These are phyloP conservation scores for Diophrys sp. DNA, from an alignment of 73 alveolate genomes.

Conservation along the genomic window DNA sequence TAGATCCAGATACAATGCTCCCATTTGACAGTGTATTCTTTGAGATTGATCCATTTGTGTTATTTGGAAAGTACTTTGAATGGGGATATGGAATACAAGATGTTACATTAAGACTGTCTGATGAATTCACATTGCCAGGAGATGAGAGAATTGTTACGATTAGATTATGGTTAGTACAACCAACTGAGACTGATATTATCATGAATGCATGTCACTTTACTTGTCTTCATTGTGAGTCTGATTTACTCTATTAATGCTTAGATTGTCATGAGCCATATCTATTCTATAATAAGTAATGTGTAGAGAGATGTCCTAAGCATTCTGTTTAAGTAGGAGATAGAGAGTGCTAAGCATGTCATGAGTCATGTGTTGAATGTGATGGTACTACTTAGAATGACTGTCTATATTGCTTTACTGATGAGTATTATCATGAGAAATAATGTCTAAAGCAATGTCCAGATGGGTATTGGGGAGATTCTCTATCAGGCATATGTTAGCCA, in stretches of 20 bases:
- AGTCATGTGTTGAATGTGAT: too few relatives aligned
- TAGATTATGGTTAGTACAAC: not conserved
- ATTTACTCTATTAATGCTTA: not conserved
- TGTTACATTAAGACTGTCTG: not conserved
- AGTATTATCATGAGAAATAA: not conserved
- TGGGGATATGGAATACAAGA: not conserved
- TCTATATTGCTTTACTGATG: too few relatives aligned
- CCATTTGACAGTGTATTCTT: not conserved
- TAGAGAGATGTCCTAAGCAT: not conserved
- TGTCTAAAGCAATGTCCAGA: not conserved
- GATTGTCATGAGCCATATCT: not conserved
- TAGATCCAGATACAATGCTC: not conserved
- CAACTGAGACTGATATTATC: not conserved
- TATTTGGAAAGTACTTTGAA: not conserved
- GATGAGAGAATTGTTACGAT: not conserved
- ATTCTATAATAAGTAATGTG: not conserved
- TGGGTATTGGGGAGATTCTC: not conserved
- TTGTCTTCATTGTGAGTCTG: not conserved
- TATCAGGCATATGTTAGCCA: not conserved
- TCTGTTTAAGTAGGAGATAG: not conserved
- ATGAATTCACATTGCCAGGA: not conserved
- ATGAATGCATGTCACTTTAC: not conserved
- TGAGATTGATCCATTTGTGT: not conserved
- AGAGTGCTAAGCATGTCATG: too few relatives aligned
- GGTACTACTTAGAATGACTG: too few relatives aligned